Evolutionary conservation across 2,329 filamentous ascomycete species (phyloP), one percentile per base, ranked within the genome.

Genomic region (Venturia oleaginea): DNA sequence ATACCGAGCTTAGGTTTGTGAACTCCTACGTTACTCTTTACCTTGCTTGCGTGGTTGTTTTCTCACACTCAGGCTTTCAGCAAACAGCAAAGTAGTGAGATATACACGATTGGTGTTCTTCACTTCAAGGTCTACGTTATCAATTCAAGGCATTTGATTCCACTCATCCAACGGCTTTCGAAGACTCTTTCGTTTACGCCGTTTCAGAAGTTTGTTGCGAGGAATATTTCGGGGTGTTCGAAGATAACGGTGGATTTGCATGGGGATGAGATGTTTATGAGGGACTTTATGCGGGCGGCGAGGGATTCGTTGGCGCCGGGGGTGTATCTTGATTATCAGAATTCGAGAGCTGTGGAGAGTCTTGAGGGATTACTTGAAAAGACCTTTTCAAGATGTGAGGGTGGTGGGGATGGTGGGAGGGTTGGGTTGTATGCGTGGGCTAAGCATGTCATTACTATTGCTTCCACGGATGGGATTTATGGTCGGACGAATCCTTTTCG

Each of bases 401-500:
- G 10, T 38, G 30, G 38, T 22, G 7, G 38, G 11, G 22, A 22
- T 24, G 38, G 48, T 2, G 38, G 24, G 37, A 42, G 40, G 37
- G 3, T 63, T 4, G 17, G 30, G 19, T 24, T 63, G 27, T 55
- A 63, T 40, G 30, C 19, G 24, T 63, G 61, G 61, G 38, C 57
- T 30, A 42, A 40, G 19, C 61, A 57, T 55, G 30, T 34, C 19
- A 40, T 63, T 19, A 54, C 61, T 2, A 27, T 63, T n/a, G 61
- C 61, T 2, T 7, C 27, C 13, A 34, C 42, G 7, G 61, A 63
- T 37, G 61, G 43, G 17, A 43, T 63, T 34, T 63, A 63, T 38
- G 61, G 61, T 6, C 27, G 7, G 22, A 32, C 11, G 8, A 63
- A 63, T 63, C 61, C 61, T 15, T 63, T 54, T 38, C 43, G 42